Conservation (phyloP, 805 yeast genomes). For the Saturnispora silvae region DNA sequence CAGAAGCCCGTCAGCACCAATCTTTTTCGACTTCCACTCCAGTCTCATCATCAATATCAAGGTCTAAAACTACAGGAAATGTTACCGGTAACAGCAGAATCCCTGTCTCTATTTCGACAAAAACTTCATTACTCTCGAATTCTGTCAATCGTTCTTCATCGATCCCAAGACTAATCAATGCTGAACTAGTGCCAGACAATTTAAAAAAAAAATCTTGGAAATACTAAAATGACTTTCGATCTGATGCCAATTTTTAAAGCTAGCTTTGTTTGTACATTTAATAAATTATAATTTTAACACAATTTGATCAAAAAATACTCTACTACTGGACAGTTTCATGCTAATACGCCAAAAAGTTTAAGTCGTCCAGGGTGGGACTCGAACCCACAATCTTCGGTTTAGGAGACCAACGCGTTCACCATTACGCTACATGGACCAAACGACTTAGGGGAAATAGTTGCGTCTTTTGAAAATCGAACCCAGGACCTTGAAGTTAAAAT, state of each 20-base stretch:
- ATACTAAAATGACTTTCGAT: neutral
- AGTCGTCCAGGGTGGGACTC: constrained; percentile 14
- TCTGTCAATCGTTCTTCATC: constrained; percentile 5
- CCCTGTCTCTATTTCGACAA: constrained; percentile 3
- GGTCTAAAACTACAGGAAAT: constrained; percentile 5
- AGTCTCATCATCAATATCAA: constrained; percentile 1
- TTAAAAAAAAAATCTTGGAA: constrained; percentile 5
- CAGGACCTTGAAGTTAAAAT: neutral
- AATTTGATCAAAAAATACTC: no score
- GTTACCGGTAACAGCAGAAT: neutral
- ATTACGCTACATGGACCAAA: constrained; percentile 15
- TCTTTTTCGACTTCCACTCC: constrained; percentile 7
- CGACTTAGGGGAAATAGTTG: constrained; percentile 1
- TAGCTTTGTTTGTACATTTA: neutral
- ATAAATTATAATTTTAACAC: no score
- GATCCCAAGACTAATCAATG: constrained; percentile 11
- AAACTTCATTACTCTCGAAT: constrained; percentile 1
- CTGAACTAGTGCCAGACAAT: constrained; percentile 1
- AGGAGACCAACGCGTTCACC: constrained; percentile 18
- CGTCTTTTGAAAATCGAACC: constrained; percentile 4
- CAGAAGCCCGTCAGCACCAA: neutral
- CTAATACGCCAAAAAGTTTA: no score
- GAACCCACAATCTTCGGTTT: constrained; percentile 18
- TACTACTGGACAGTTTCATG: no score
- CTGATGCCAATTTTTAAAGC: no score